phyloP scores from a whole-genome alignment of 257 asterid genomes.

The Salvia miltiorrhiza region DNA sequence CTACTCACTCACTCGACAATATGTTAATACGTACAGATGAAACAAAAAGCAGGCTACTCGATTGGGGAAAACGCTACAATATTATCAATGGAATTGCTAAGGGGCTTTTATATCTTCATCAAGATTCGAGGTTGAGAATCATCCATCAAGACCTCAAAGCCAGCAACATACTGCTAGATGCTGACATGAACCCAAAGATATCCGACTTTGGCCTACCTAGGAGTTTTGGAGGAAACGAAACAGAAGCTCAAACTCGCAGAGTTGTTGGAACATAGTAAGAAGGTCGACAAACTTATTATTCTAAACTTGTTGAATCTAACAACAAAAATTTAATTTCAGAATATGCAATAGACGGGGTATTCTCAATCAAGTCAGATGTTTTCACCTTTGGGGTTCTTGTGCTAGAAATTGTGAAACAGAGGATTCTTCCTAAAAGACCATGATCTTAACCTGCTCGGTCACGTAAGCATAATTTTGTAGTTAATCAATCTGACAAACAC shows the following conservation, averaged over 20 bases:
- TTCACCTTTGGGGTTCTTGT: slow-evolving; percentile 4
- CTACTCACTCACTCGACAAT: too few species aligned
- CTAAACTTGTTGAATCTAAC: too few species aligned
- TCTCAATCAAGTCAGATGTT: slow-evolving; percentile 7
- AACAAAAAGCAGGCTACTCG: background rate
- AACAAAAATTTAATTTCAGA: background rate
- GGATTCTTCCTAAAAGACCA: background rate
- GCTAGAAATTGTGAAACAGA: background rate
- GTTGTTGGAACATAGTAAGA: slow-evolving; percentile 28
- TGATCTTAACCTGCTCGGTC: background rate
- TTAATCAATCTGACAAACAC: background rate
- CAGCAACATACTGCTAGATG: slow-evolving; percentile 20
- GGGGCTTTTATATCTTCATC: slow-evolving; percentile 17
- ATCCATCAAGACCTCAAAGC: slow-evolving; percentile 20
- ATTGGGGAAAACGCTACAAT: background rate
- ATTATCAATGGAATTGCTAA: slow-evolving; percentile 7
- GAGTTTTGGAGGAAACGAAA: slow-evolving; percentile 18
- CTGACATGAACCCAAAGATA: slow-evolving; percentile 24
- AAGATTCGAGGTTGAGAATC: slow-evolving; percentile 15
- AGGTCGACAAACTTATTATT: too few species aligned
- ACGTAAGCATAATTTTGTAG: background rate
- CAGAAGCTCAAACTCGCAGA: slow-evolving; percentile 18
- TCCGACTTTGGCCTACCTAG: slow-evolving; percentile 25
- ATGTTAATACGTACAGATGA: background rate
- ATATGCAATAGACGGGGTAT: slow-evolving; percentile 9